phyloP scores from a whole-genome alignment of 2,329 filamentous ascomycete genomes.

The Pyrenophora tritici-repentis region DNA sequence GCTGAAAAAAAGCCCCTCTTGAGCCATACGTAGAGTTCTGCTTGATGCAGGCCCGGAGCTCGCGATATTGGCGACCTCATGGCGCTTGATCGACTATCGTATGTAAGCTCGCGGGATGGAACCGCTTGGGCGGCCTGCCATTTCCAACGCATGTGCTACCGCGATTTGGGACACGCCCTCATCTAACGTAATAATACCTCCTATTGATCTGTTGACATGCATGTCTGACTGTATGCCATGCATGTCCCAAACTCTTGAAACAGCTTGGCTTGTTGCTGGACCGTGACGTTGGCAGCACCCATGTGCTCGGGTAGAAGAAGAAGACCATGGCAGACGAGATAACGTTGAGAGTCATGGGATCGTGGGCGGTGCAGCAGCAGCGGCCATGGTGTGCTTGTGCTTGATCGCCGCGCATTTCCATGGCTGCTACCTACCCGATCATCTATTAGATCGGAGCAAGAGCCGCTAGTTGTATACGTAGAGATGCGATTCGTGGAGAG shows the following conservation, averaged over 20 bases:
- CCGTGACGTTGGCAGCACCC: conserved; percentile 7
- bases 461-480: neutral
- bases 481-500: conserved; percentile 8
- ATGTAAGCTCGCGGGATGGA: conserved; percentile 26
- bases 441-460: conserved; percentile 5
- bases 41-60: conserved; percentile 8
- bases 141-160: conserved; percentile 7
- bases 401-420: conserved; percentile 17
- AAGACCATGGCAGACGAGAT: neutral
- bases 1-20: conserved; percentile 1
- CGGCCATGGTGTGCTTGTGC: neutral
- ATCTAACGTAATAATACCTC: conserved; percentile 16
- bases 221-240: conserved; percentile 16
- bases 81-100: conserved; percentile 3
- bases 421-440: conserved; percentile 11
- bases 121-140: conserved; percentile 21
- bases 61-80: conserved; percentile 7
- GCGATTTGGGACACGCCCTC: conserved; percentile 5
- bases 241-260: conserved; percentile 9
- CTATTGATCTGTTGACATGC: conserved; percentile 9
- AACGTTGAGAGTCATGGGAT: neutral
- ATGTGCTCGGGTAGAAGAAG: conserved; percentile 5
- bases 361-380: conserved; percentile 6
- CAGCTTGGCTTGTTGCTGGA: conserved; percentile 8
- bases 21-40: conserved; percentile 4